Percentiles rank a stretch among this genome's conserved stretches.
Evolutionary conservation across 2,329 filamentous ascomycete genomes (phyloP).

Genomic region (Mycosphaerelloides madeirae): DNA sequence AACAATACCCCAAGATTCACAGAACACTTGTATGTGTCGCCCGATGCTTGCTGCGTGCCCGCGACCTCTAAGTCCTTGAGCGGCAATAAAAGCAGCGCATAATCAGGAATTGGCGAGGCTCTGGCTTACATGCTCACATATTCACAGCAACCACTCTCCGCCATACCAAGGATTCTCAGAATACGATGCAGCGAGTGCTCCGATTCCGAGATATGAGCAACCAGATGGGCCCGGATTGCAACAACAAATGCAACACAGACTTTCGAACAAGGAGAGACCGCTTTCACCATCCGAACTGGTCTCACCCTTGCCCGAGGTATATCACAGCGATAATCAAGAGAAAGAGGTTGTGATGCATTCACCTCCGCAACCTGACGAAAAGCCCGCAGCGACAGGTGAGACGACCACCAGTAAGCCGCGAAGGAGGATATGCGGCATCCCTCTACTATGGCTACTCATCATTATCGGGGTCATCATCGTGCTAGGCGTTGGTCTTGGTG

Average conservation of each 20-base stretch:
- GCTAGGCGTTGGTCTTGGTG: slow-evolving; percentile 31
- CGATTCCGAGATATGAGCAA: slow-evolving; percentile 17
- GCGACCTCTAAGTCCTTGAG: too few species aligned
- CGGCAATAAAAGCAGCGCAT: too few species aligned
- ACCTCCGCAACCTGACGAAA: slow-evolving; percentile 10
- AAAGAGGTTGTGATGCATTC: slow-evolving; percentile 27
- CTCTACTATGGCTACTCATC: slow-evolving; percentile 15
- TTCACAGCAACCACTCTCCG: slow-evolving; percentile 20
- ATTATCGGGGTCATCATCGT: slow-evolving; percentile 24
- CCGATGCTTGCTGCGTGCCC: neutral
- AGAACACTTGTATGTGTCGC: slow-evolving; percentile 25
- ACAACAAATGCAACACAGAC: slow-evolving; percentile 10
- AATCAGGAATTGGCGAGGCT: neutral
- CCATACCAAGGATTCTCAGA: slow-evolving; percentile 24
- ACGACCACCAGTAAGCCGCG: slow-evolving; percentile 3
- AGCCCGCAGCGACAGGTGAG: slow-evolving; percentile 9
- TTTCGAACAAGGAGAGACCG: slow-evolving; percentile 22
- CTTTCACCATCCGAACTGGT: slow-evolving; percentile 22
- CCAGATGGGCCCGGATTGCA: slow-evolving; percentile 6
- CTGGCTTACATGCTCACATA: neutral
- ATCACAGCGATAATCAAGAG: slow-evolving; percentile 23
- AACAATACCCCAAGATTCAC: slow-evolving; percentile 22
- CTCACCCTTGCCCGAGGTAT: slow-evolving; percentile 26
- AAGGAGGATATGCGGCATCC: slow-evolving; percentile 21
- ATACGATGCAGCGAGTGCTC: slow-evolving; percentile 14